Base-by-base conservation (phyloP, 345 rosid genomes). In the Hevea brasiliensis region DNA sequence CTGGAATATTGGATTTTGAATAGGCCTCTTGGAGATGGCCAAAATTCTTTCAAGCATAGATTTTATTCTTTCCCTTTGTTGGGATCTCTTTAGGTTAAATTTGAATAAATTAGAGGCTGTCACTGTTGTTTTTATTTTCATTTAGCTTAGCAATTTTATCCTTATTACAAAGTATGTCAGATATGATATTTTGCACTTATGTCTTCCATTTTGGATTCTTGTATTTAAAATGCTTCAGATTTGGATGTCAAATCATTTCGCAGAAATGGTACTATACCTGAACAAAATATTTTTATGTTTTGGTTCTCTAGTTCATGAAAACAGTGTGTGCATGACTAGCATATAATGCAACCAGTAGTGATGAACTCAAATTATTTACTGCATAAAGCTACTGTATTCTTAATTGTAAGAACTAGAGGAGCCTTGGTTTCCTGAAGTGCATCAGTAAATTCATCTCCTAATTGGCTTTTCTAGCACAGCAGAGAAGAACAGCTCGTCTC, bases 391-490 rank as follows among this genome's bases (percentile, higher is more conserved):
- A n/a, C n/a, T n/a, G n/a, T n/a, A n/a, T n/a, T n/a, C n/a, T n/a
- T n/a, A n/a, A n/a, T n/a, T n/a, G n/a, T n/a, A n/a, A n/a, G n/a
- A n/a, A n/a, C n/a, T n/a, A n/a, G n/a, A n/a, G 2, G 37, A 32
- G 37, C 37, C 2, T 32, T 4, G 37, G 37, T 32, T 32, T 32
- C 37, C 37, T 32, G n/a, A n/a, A n/a, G n/a, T n/a, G n/a, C n/a
- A n/a, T n/a, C n/a, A n/a, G n/a, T n/a, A n/a, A n/a, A 32, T 32
- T 32, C 4, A 80, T 55, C 61, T 54, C 71, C 87, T 59, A n/a
- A 71, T 27, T 61, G 88, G 89, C 74, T 85, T 85, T 74, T 89
- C 93, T 20, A 85, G 76, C 67, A 84, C 85, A 65, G 88, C 93
- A 62, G 87, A 87, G 72, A 89, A 76, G 85, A 78, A 89, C 37